phyloP scores from a whole-genome alignment of 75 land plant genomes.

The Pseudotsuga menziesii region DNA sequence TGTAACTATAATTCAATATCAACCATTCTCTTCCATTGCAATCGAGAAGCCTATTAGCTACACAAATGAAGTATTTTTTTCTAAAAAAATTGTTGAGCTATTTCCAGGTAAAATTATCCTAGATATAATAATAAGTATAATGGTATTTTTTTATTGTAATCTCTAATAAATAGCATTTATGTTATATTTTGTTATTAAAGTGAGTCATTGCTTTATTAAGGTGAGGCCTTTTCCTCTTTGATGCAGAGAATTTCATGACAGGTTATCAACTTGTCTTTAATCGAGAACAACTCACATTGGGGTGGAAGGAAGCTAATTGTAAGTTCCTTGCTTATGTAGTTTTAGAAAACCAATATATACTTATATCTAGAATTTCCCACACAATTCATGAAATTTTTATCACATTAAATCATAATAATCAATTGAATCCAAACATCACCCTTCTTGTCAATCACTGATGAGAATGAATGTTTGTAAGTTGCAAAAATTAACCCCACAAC shows the following conservation, averaged over 20 bases:
- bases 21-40: too few relatives aligned
- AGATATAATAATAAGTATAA: not conserved
- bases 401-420: not conserved
- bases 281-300: conserved; percentile 23
- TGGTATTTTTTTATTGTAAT: not conserved
- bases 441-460: not conserved
- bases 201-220: not conserved
- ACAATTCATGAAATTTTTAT: not conserved
- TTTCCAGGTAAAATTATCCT: not conserved
- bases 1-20: too few relatives aligned
- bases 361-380: not conserved
- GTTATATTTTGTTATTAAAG: not conserved
- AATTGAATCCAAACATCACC: not conserved
- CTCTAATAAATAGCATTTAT: not conserved
- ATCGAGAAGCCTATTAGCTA: too few relatives aligned
- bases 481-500: not conserved
- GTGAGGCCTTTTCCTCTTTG: not conserved
- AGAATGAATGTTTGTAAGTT: not conserved
- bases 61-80: not conserved
- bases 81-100: not conserved
- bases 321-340: conserved; percentile 9
- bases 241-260: conserved; percentile 49
- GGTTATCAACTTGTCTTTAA: conserved; percentile 34
- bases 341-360: not conserved
- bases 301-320: conserved; percentile 33